Percentiles rank a stretch among this genome's conserved stretches.
These are phyloP conservation scores for Margaritispora aquatica DNA, from an alignment of 495 filamentous ascomycete species.

Conservation along the genomic window DNA sequence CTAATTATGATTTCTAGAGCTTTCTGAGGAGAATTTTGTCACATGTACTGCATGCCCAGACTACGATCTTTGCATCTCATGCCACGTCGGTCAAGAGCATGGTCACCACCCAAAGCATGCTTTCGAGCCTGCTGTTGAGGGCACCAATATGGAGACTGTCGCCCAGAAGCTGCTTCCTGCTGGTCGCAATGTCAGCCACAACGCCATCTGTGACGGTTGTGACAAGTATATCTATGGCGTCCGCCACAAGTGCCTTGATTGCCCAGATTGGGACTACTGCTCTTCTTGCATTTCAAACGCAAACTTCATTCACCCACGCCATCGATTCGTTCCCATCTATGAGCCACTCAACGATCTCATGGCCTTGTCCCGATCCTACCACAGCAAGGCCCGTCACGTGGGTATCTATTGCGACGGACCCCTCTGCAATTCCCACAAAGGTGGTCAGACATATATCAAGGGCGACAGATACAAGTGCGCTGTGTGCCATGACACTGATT, in stretches of 20 bases:
- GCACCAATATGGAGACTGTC: slow-evolving; percentile 45
- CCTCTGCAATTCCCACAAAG: slow-evolving; percentile 59
- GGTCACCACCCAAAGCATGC: slow-evolving; percentile 89
- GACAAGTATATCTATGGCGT: slow-evolving; percentile 83
- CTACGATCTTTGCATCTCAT: slow-evolving; percentile 83
- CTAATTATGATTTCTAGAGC: slow-evolving; percentile 40
- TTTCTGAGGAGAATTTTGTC: slow-evolving; percentile 71
- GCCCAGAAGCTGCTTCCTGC: slow-evolving; percentile 61
- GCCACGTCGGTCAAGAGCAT: slow-evolving; percentile 69
- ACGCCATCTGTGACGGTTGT: slow-evolving; percentile 91
- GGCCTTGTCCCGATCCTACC: slow-evolving; percentile 26
- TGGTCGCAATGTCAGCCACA: slow-evolving; percentile 78
- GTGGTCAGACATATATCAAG: slow-evolving; percentile 58
- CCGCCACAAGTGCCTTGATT: slow-evolving; percentile 94
- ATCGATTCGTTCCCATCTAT: slow-evolving; percentile 88
- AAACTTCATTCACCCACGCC: slow-evolving; percentile 62
- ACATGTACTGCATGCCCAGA: slow-evolving; percentile 83
- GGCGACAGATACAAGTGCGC: slow-evolving; percentile 96
- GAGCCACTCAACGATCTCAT: slow-evolving; percentile 57
- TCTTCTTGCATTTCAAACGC: slow-evolving; percentile 64
- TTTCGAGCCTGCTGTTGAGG: slow-evolving; percentile 60
- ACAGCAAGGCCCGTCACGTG: slow-evolving; percentile 52
- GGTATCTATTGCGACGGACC: slow-evolving; percentile 97
- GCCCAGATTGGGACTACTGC: slow-evolving; percentile 98
- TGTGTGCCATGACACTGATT: slow-evolving; percentile 92